Percentiles rank a stretch among this genome's conserved stretches.
Evolutionary conservation across 2,329 filamentous ascomycete genomes (phyloP).

Genomic region (Colletotrichum orbiculare): DNA sequence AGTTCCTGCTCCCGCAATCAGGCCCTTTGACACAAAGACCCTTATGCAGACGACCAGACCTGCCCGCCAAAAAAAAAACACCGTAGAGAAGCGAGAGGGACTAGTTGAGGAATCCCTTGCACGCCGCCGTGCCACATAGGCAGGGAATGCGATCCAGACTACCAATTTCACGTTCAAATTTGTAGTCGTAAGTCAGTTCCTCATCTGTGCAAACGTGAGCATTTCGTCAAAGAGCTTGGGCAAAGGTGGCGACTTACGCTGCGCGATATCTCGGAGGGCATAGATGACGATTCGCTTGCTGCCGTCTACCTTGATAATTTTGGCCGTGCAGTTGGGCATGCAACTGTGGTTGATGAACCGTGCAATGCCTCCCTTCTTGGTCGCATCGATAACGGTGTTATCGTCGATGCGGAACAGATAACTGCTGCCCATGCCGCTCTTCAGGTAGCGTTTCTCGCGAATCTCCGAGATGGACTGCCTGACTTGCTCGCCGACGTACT

Average conservation of each 20-base stretch:
- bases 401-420: conserved; percentile 99
- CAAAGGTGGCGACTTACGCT: conserved; percentile 74
- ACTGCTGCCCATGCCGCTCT: conserved; percentile 96
- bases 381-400: conserved; percentile 96
- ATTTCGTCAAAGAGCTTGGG: conserved; percentile 1
- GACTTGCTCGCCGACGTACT: conserved; percentile 98
- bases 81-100: conserved; percentile 22
- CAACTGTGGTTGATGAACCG: conserved; percentile 99
- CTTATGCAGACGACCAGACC: conserved; percentile 20
- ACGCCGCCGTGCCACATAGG: conserved; percentile 93
- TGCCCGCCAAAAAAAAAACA: conserved; percentile 29
- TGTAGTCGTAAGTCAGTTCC: conserved; percentile 99
- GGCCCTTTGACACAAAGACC: conserved; percentile 19
- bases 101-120: conserved; percentile 98
- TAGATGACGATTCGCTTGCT: conserved; percentile 99
- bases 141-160: conserved; percentile 96
- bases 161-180: conserved; percentile 97
- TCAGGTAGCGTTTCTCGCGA: conserved; percentile 89
- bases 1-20: conserved; percentile 29
- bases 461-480: conserved; percentile 98
- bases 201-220: conserved; percentile 74
- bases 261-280: conserved; percentile 91
- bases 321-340: conserved; percentile 97
- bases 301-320: conserved; percentile 98
- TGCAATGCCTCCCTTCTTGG: conserved; percentile 97